phyloP scores from a whole-genome alignment of 306 rosid species.

The Citrullus amarus region DNA sequence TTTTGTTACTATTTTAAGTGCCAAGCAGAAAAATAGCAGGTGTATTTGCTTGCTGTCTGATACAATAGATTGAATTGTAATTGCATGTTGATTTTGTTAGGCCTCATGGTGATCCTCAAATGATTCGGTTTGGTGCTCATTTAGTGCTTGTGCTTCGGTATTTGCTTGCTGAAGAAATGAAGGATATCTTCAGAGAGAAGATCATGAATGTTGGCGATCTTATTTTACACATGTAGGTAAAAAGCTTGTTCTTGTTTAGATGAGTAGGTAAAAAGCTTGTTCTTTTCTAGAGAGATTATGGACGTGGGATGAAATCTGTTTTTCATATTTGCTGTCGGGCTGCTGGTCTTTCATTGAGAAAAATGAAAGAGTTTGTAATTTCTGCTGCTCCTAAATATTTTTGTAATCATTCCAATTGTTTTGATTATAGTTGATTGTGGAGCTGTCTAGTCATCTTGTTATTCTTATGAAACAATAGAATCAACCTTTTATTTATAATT shows the following conservation, averaged over 20 bases:
- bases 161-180: slow-evolving; percentile 68
- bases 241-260: not conserved
- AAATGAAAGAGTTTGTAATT: not conserved
- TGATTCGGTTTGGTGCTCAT: slow-evolving; percentile 98
- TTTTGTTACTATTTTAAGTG: not conserved
- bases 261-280: slow-evolving; percentile 33
- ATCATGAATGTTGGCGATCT: slow-evolving; percentile 79
- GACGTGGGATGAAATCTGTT: not conserved
- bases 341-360: not conserved
- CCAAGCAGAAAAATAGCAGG: not conserved
- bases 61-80: not conserved
- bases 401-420: not conserved
- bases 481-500: not conserved
- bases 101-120: slow-evolving; percentile 92
- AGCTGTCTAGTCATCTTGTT: not conserved
- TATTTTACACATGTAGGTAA: slow-evolving; percentile 82
- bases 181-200: slow-evolving; percentile 66
- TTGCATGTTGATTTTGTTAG: slow-evolving; percentile 28
- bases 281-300: not conserved
- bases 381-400: not conserved
- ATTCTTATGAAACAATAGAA: not conserved
- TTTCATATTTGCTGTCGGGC: not conserved
- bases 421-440: not conserved
- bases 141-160: slow-evolving; percentile 84
- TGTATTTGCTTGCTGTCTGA: slow-evolving; percentile 11